phyloP scores from a whole-genome alignment of 2,329 filamentous ascomycete species.

The Nemania serpens region DNA sequence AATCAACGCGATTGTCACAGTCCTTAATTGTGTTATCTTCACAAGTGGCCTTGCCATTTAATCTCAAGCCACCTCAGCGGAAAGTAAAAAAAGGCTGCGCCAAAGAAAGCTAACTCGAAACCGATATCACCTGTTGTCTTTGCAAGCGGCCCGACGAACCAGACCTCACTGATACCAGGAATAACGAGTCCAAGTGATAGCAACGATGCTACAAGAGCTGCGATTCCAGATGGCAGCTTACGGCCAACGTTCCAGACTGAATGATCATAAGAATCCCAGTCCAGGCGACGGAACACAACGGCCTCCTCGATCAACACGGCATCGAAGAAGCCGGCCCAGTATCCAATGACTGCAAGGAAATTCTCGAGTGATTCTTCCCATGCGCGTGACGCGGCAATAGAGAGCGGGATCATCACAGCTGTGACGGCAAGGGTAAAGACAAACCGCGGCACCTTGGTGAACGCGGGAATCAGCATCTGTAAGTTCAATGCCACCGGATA shows the following conservation, averaged over 20 bases:
- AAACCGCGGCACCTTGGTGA: slow-evolving; percentile 47
- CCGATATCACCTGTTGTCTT: slow-evolving; percentile 50
- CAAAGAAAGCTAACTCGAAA: slow-evolving; percentile 50
- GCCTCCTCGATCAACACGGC: slow-evolving; percentile 51
- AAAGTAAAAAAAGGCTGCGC: slow-evolving; percentile 52
- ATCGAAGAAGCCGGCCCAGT: slow-evolving; percentile 51
- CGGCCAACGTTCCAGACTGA: slow-evolving; percentile 53
- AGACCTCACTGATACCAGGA: slow-evolving; percentile 50
- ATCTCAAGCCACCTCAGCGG: slow-evolving; percentile 54
- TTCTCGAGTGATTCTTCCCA: slow-evolving; percentile 51
- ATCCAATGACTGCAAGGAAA: slow-evolving; percentile 51
- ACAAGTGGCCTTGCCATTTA: slow-evolving; percentile 42
- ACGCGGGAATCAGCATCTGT: slow-evolving; percentile 47
- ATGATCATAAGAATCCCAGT: slow-evolving; percentile 52
- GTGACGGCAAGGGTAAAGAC: slow-evolving; percentile 48
- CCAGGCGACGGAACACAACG: slow-evolving; percentile 52
- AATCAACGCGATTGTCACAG: not conserved
- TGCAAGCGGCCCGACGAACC: slow-evolving; percentile 51
- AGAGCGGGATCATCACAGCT: slow-evolving; percentile 48
- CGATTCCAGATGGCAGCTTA: slow-evolving; percentile 51
- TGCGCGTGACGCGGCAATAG: slow-evolving; percentile 46
- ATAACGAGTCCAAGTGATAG: slow-evolving; percentile 52
- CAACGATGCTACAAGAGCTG: slow-evolving; percentile 52
- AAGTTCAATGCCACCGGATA: slow-evolving; percentile 47
- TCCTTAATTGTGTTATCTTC: not conserved